Evolutionary conservation across 208 protist genomes (phyloP), one percentile per base, ranked within the genome.

Genomic region (Herpetomonas samuelpessoai): DNA sequence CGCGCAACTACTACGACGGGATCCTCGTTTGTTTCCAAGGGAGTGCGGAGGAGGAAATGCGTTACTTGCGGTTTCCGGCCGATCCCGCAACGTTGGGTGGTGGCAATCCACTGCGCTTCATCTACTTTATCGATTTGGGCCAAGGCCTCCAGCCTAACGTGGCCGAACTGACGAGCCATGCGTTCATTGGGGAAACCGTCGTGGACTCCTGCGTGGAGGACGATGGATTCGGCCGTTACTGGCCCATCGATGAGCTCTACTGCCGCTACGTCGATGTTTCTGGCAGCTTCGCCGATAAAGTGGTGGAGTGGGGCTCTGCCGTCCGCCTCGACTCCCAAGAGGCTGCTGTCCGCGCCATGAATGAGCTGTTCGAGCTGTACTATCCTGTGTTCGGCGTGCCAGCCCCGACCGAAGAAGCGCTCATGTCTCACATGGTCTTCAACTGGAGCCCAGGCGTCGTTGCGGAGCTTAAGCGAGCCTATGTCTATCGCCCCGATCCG

Each of bases 181-280:
- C 50, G 2, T 74, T 75, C 50, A 93, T 96, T 76, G 89, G 89
- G 19, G 71, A 91, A 56, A 86, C 79, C 0, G 63, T 92, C 38
- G 72, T 93, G 6, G 79, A 86, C 6, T 93, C 89, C 12, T 92
- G 86, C 51, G 53, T 96, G 21, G 61, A 83, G 57, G 89, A 96
- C 41, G 89, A 96, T 68, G 86, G 86, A 44, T 71, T 96, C 54
- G 83, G 89, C 10, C 81, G 89, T 12, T 96, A 89, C 63, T 96
- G 89, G 86, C 89, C 89, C 10, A 54, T 76, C 9, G 65, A 93
- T 29, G 71, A 86, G 53, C 68, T 96, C 18, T 96, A 96, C 67
- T 84, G 84, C 68, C 65, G 77, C 50, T 73, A 90, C 69, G 64
- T 93, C 2, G 77, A 86, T 4, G 76, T 83, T 12, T 52, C 62